Conservation (phyloP, 768 basidiomycete species). For the Collybia mongolica region DNA sequence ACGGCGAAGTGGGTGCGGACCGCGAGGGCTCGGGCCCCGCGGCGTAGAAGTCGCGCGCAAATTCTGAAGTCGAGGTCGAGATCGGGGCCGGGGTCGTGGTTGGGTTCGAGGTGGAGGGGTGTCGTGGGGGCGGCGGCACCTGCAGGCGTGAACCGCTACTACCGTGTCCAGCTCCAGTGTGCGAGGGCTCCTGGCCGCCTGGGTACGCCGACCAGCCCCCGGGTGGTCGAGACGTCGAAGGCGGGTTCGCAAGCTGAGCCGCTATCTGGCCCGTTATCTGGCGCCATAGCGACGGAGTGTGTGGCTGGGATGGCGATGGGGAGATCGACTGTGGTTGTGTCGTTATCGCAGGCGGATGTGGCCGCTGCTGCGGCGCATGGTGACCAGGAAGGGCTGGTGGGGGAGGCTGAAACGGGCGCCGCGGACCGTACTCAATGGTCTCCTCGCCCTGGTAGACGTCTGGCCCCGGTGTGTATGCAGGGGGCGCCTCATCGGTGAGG, state of each 20-base stretch:
- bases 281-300: background rate
- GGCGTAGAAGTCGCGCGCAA: slow-evolving; percentile 63
- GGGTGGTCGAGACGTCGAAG: background rate
- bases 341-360: background rate
- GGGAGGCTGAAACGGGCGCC: slow-evolving; percentile 56
- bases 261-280: background rate
- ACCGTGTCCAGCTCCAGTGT: too few species aligned
- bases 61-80: slow-evolving; percentile 38
- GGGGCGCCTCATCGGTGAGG: slow-evolving; percentile 58
- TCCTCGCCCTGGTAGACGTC: slow-evolving; percentile 55
- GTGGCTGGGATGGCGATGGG: too few species aligned
- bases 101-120: slow-evolving; percentile 11
- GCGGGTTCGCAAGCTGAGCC: background rate
- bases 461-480: slow-evolving; percentile 65
- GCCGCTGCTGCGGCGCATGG: slow-evolving; percentile 10
- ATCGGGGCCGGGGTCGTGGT: too few species aligned
- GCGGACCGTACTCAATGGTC: slow-evolving; percentile 62
- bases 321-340: too few species aligned
- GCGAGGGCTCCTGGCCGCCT: too few species aligned
- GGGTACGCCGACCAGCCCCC: too few species aligned
- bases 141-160: background rate
- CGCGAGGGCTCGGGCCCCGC: slow-evolving; percentile 28
- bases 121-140: slow-evolving; percentile 18
- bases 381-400: slow-evolving; percentile 16
- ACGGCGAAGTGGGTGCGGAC: slow-evolving; percentile 5